phyloP scores from a whole-genome alignment of 768 basidiomycete genomes.

The Coprinopsis sp. region DNA sequence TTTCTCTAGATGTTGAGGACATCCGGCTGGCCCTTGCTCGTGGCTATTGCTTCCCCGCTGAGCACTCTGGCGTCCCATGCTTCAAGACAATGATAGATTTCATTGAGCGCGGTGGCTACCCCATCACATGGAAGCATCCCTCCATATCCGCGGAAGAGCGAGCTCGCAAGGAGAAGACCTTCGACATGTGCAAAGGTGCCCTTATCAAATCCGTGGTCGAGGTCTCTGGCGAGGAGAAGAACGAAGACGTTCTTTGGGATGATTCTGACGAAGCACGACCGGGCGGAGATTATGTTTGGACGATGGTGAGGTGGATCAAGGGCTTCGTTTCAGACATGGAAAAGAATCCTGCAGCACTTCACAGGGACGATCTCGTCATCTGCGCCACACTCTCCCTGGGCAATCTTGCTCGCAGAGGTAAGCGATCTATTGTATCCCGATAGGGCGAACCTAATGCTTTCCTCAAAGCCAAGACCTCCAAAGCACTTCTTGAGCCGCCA shows the following conservation, averaged over 20 bases:
- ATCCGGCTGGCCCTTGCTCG: constrained; percentile 69
- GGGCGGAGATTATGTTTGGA: constrained; percentile 67
- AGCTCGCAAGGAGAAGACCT: constrained; percentile 60
- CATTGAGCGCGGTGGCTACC: constrained; percentile 67
- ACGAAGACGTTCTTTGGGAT: constrained; percentile 75
- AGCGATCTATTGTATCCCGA: constrained; percentile 10
- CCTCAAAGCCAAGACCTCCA: constrained; percentile 52
- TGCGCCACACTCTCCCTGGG: constrained; percentile 82
- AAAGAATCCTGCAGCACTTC: constrained; percentile 23
- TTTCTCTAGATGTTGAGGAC: constrained; percentile 74
- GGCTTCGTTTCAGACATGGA: constrained; percentile 40
- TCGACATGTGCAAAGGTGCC: constrained; percentile 81
- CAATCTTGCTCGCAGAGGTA: constrained; percentile 76
- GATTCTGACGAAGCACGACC: constrained; percentile 49
- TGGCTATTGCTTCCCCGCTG: constrained; percentile 52
- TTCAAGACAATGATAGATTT: constrained; percentile 65
- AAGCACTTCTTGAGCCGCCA: constrained; percentile 59
- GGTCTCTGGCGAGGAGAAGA: constrained; percentile 76
- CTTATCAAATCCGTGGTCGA: constrained; percentile 84
- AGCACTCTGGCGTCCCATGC: constrained; percentile 53
- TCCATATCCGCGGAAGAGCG: constrained; percentile 30
- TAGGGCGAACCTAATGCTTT: background rate
- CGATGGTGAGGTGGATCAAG: constrained; percentile 75
- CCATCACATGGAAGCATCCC: constrained; percentile 55
- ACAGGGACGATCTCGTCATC: constrained; percentile 72